phyloP scores from a whole-genome alignment of 805 yeast species.

The Saccharomycopsis sp. region DNA sequence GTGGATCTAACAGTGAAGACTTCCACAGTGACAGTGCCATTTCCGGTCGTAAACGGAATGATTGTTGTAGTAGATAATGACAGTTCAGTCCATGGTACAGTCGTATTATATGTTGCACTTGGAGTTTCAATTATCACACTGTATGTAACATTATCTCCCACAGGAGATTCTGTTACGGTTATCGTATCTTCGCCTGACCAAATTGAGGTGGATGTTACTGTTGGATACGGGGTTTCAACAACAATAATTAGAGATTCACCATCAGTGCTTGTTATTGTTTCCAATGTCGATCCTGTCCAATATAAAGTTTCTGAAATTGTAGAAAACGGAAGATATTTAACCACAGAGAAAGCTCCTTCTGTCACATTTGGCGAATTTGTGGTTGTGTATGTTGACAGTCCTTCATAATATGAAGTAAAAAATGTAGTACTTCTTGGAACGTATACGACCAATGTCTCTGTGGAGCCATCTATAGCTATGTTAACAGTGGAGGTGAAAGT shows the following conservation, averaged over 20 bases:
- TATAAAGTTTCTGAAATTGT: not conserved
- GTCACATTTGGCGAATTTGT: not conserved
- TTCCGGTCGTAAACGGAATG: not conserved
- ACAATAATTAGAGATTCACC: not conserved
- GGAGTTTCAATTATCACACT: not conserved
- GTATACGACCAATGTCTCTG: not conserved
- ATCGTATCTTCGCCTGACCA: not conserved
- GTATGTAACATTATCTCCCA: not conserved
- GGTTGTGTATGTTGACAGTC: not conserved
- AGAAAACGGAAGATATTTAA: not conserved
- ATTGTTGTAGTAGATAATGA: not conserved
- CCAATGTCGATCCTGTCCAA: not conserved
- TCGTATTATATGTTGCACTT: not conserved
- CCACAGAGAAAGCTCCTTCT: not conserved
- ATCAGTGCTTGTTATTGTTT: not conserved
- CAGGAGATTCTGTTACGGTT: not conserved
- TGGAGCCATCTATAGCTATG: not conserved
- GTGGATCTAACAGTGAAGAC: not conserved
- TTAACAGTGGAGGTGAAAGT: not conserved
- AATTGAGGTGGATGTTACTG: not conserved
- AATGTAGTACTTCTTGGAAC: not conserved
- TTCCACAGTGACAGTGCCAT: not conserved
- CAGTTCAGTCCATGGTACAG: conserved; percentile 2
- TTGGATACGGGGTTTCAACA: not conserved
- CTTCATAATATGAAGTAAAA: not conserved